A percentile compares a stretch with the other conserved stretches of the same genome.
Conservation (phyloP, 805 yeast species). For the Wickerhamomyces chaumierensis region DNA sequence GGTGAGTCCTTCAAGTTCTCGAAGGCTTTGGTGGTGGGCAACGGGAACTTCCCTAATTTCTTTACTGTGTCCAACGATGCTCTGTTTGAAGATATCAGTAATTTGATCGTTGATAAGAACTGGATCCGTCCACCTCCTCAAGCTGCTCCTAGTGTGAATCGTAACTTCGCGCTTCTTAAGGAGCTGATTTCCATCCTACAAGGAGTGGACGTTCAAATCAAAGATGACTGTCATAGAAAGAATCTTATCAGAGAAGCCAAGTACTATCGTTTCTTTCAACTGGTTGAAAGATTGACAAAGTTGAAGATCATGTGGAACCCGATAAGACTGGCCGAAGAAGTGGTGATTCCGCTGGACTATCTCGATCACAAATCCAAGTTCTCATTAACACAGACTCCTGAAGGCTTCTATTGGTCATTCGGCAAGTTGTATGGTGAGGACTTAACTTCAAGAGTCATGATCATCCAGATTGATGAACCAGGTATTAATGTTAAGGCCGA, state of each 20-base stretch:
- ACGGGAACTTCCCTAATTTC: constrained; percentile 72
- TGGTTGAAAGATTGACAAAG: constrained; percentile 61
- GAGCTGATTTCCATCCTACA: constrained; percentile 38
- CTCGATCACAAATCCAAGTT: constrained; percentile 8
- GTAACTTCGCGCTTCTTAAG: constrained; percentile 9
- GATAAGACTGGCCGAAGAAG: constrained; percentile 39
- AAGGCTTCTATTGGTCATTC: constrained; percentile 16
- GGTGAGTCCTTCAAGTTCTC: constrained; percentile 48
- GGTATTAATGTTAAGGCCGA: background rate
- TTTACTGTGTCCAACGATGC: constrained; percentile 53
- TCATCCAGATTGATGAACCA: constrained; percentile 24
- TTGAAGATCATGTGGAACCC: constrained; percentile 42
- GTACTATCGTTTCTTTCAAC: constrained; percentile 63
- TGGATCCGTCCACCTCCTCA: constrained; percentile 73
- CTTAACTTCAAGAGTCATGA: constrained; percentile 22
- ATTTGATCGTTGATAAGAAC: constrained; percentile 24
- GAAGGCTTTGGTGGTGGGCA: constrained; percentile 35
- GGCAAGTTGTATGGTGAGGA: constrained; percentile 37
- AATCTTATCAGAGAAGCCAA: constrained; percentile 57
- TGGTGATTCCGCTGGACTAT: constrained; percentile 22
- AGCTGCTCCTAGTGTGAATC: constrained; percentile 37
- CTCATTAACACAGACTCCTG: background rate
- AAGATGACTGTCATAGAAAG: constrained; percentile 42
- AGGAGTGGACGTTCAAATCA: constrained; percentile 40
- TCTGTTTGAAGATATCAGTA: constrained; percentile 38